A percentile compares a stretch with the other conserved stretches of the same genome.
phyloP scores from a whole-genome alignment of 805 yeast genomes.

The Wickerhamiella qilinensis region DNA sequence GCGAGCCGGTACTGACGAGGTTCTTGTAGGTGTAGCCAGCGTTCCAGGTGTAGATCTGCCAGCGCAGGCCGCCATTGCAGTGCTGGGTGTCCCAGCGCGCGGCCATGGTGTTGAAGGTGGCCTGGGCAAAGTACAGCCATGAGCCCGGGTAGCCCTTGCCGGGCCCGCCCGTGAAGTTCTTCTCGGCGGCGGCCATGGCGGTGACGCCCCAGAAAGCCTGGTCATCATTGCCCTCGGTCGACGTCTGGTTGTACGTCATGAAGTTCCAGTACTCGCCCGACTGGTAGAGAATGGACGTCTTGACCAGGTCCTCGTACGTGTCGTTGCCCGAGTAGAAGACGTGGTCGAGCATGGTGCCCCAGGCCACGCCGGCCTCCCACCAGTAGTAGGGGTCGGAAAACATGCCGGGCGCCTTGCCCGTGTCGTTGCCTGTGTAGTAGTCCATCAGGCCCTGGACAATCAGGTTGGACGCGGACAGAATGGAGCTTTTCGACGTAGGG shows the following conservation, averaged over 20 bases:
- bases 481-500: slow-evolving; percentile 25
- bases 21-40: slow-evolving; percentile 89
- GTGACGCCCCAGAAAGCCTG: slow-evolving; percentile 96
- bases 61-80: slow-evolving; percentile 84
- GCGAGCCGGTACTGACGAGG: slow-evolving; percentile 76
- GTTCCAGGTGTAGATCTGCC: slow-evolving; percentile 95
- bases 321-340: slow-evolving; percentile 54
- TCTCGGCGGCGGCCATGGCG: slow-evolving; percentile 82
- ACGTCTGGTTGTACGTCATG: slow-evolving; percentile 74
- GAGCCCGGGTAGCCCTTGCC: slow-evolving; percentile 20
- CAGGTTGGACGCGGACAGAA: slow-evolving; percentile 35
- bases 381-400: slow-evolving; percentile 84
- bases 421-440: slow-evolving; percentile 44
- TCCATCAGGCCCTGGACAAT: slow-evolving; percentile 47
- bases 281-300: slow-evolving; percentile 54
- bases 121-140: slow-evolving; percentile 78
- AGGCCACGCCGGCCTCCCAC: slow-evolving; percentile 98
- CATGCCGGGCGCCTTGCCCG: slow-evolving; percentile 77
- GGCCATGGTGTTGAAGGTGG: slow-evolving; percentile 82
- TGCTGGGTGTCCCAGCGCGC: slow-evolving; percentile 60
- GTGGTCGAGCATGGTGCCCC: slow-evolving; percentile 75
- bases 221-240: slow-evolving; percentile 95
- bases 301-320: slow-evolving; percentile 43
- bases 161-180: slow-evolving; percentile 67
- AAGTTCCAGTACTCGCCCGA: slow-evolving; percentile 59